Percentiles rank a stretch among this genome's conserved stretches.
These are phyloP conservation scores for Porogramme epimiltina DNA, from an alignment of 1,284 basidiomycete species.

Conservation along the genomic window DNA sequence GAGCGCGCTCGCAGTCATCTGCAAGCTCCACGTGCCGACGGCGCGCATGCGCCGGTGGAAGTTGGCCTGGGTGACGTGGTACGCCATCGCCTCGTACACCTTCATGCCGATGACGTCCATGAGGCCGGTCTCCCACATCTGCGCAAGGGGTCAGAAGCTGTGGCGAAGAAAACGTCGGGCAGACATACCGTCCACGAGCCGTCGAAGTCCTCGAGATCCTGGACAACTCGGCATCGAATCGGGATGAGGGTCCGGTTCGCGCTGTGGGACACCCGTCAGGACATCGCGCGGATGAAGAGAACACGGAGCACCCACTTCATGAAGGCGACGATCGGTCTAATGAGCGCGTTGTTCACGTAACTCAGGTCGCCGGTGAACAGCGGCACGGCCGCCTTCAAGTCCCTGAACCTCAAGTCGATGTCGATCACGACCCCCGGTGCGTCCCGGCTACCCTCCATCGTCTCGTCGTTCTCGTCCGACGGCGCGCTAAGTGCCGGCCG, in stretches of 20 bases:
- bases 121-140: slow-evolving; percentile 89
- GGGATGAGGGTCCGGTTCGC: slow-evolving; percentile 91
- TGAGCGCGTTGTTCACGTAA: slow-evolving; percentile 93
- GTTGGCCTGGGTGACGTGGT: slow-evolving; percentile 87
- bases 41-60: slow-evolving; percentile 87
- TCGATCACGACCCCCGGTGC: slow-evolving; percentile 76
- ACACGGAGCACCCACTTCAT: slow-evolving; percentile 75
- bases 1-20: slow-evolving; percentile 70
- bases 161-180: slow-evolving; percentile 1
- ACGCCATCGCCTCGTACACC: slow-evolving; percentile 88
- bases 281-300: background rate
- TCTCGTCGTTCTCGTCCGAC: slow-evolving; percentile 36
- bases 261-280: slow-evolving; percentile 41
- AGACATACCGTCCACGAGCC: slow-evolving; percentile 82
- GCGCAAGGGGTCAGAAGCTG: slow-evolving; percentile 20
- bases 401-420: slow-evolving; percentile 93
- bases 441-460: slow-evolving; percentile 34
- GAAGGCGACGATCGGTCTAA: slow-evolving; percentile 97
- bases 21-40: slow-evolving; percentile 83
- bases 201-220: slow-evolving; percentile 81
- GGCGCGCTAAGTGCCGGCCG: slow-evolving; percentile 87
- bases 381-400: slow-evolving; percentile 95
- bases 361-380: slow-evolving; percentile 87
- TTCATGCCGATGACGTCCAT: slow-evolving; percentile 82
- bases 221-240: slow-evolving; percentile 84